A percentile compares a stretch with the other conserved stretches of the same genome.
phyloP scores from a whole-genome alignment of 2,329 filamentous ascomycete genomes.

The Lachnellula subtilissima region DNA sequence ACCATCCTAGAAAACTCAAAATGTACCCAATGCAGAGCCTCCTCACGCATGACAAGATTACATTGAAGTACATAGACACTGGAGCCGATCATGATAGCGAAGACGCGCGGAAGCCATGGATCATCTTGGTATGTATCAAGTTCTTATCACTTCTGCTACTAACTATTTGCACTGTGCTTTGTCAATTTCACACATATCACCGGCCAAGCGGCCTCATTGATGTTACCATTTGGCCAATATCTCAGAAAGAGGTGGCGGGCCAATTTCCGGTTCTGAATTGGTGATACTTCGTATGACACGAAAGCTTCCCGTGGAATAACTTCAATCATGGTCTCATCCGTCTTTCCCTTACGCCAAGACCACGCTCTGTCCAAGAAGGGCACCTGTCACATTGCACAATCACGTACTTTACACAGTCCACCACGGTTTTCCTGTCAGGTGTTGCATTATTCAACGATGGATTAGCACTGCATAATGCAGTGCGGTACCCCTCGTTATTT shows the following conservation, averaged over 20 bases:
- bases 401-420: too few species aligned
- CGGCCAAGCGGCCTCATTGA: too few species aligned
- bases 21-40: conserved; percentile 15
- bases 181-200: neutral
- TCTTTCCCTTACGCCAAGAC: too few species aligned
- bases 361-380: too few species aligned
- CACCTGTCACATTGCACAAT: too few species aligned
- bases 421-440: too few species aligned
- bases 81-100: conserved; percentile 2
- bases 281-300: neutral
- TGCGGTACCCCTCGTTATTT: too few species aligned
- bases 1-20: neutral
- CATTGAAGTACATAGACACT: conserved; percentile 24
- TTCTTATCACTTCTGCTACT: neutral
- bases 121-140: conserved; percentile 21
- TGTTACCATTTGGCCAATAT: too few species aligned
- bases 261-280: neutral
- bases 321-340: neutral
- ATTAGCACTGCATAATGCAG: too few species aligned
- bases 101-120: conserved; percentile 8
- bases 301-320: neutral
- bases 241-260: too few species aligned
- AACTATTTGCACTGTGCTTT: neutral
- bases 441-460: too few species aligned
- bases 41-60: conserved; percentile 20